Evolutionary conservation across 768 basidiomycete genomes (phyloP).

Genomic region (Suillus subalutaceus): DNA sequence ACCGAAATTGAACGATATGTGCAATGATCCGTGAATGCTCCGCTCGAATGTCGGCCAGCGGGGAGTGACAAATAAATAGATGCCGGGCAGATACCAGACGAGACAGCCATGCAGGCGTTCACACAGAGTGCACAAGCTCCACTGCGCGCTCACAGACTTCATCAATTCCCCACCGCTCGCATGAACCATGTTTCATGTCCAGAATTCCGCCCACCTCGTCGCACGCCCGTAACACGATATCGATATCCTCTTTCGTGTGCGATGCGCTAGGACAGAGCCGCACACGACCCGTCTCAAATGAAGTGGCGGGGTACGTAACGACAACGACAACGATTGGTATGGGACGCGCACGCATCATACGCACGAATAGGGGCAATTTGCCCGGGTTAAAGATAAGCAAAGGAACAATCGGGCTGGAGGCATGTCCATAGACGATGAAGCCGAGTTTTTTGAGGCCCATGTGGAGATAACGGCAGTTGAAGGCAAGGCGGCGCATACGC

Average conservation of each 20-base stretch:
- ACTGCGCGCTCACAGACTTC: not conserved
- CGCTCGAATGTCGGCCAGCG: not conserved
- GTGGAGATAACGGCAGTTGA: not conserved
- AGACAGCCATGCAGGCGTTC: not conserved
- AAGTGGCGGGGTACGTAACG: not conserved
- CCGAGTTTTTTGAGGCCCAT: not conserved
- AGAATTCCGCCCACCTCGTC: not conserved
- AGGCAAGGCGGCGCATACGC: not conserved
- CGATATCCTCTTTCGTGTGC: not conserved
- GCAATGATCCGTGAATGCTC: not conserved
- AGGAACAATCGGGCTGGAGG: not conserved
- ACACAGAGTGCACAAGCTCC: not conserved
- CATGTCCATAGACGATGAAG: not conserved
- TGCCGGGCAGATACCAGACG: not conserved
- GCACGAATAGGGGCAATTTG: not conserved
- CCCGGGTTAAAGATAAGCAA: not conserved
- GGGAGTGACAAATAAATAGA: not conserved
- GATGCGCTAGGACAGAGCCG: not conserved
- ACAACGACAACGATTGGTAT: not conserved
- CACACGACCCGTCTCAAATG: not conserved
- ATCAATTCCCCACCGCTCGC: not conserved
- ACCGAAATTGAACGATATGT: not conserved
- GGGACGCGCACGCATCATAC: not conserved
- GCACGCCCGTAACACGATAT: not conserved
- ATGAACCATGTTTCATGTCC: not conserved